A percentile compares a stretch with the other conserved stretches of the same genome.
These are phyloP conservation scores for Syzygium jambos DNA, from an alignment of 345 rosid genomes.

Conservation along the genomic window DNA sequence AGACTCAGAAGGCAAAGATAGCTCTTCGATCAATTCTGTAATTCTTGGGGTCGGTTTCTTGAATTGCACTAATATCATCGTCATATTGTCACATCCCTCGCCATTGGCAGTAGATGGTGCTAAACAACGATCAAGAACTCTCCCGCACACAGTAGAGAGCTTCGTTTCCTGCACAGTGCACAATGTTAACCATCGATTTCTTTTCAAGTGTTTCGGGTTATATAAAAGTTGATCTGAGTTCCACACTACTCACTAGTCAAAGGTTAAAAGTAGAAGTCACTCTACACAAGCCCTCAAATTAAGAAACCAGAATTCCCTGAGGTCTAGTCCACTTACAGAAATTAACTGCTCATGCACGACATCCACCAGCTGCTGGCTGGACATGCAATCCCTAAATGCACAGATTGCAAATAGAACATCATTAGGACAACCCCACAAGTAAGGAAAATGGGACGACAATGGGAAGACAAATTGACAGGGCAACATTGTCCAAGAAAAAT, in stretches of 20 bases:
- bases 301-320: background rate
- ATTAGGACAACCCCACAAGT: background rate
- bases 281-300: background rate
- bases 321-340: slow-evolving; percentile 26
- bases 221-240: background rate
- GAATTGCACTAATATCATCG: slow-evolving; percentile 91
- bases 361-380: slow-evolving; percentile 94
- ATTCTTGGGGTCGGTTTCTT: slow-evolving; percentile 38
- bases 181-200: background rate
- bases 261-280: background rate
- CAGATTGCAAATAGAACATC: background rate
- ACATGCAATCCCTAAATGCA: slow-evolving; percentile 87
- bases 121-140: slow-evolving; percentile 74
- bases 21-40: slow-evolving; percentile 15
- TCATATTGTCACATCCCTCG: slow-evolving; percentile 99
- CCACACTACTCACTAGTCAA: background rate
- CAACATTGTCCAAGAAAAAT: background rate
- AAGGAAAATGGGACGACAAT: background rate
- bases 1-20: slow-evolving; percentile 23
- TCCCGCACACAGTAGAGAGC: slow-evolving; percentile 81
- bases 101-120: slow-evolving; percentile 80
- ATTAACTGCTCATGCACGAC: slow-evolving; percentile 68
- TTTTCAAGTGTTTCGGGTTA: background rate
- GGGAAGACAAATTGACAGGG: background rate
- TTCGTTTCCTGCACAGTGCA: slow-evolving; percentile 62